phyloP scores from a whole-genome alignment of 345 rosid genomes.

The Arabidopsis arenosa region DNA sequence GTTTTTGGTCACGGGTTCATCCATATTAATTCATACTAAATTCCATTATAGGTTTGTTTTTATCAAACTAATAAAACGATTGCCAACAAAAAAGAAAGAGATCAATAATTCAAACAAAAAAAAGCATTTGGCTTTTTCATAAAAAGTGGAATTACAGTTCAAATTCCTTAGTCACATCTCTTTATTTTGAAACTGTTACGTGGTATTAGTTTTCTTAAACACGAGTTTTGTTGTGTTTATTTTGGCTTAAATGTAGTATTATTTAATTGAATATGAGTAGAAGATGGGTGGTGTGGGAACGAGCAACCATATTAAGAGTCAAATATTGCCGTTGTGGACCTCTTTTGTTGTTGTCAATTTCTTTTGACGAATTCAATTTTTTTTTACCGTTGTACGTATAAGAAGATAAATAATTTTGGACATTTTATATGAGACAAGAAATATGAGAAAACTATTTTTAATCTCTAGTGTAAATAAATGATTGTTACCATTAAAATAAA shows the following conservation, averaged over 20 bases:
- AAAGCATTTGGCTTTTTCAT: conserved; percentile 10
- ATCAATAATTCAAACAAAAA: not conserved
- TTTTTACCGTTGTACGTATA: conserved; percentile 37
- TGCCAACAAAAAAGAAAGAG: not conserved
- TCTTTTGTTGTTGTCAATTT: conserved; percentile 19
- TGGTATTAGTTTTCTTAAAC: conserved; percentile 25
- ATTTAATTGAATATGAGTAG: conserved; percentile 13
- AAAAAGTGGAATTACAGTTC: not conserved
- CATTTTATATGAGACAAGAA: conserved; percentile 30
- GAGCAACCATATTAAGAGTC: conserved; percentile 20
- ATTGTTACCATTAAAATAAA: not conserved
- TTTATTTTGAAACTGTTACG: not conserved
- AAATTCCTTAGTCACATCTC: conserved; percentile 15
- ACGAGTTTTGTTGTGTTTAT: conserved; percentile 10
- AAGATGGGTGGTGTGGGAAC: conserved; percentile 33
- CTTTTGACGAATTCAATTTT: conserved; percentile 29
- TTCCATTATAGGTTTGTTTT: not conserved
- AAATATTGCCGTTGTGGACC: conserved; percentile 44
- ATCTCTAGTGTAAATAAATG: conserved; percentile 5
- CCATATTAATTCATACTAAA: not conserved
- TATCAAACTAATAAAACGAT: not conserved
- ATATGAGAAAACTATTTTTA: not conserved
- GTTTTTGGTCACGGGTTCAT: not conserved
- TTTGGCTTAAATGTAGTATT: not conserved
- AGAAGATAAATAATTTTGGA: not conserved